Evolutionary conservation across 306 rosid species (phyloP), one percentile per base, ranked within the genome.

Genomic region (Vachellia pachyceras): DNA sequence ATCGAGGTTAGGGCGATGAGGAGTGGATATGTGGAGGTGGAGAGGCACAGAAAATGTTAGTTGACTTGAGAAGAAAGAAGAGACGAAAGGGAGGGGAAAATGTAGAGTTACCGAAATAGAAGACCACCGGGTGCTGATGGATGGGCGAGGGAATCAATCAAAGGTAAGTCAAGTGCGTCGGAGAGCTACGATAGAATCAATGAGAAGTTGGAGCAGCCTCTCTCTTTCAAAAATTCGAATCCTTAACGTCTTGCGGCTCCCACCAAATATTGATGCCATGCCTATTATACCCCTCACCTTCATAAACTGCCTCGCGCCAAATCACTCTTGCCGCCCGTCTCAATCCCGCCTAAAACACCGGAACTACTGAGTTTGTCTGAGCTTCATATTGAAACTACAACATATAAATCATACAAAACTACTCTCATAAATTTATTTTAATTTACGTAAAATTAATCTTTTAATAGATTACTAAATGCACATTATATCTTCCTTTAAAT

Each of bases 141-240:
- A 20, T 5, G 55, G 14, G n/a, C n/a, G n/a, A n/a, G n/a, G 20
- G 55, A 20, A 20, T 69, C 45, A 42, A 23, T 3, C 0, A 29
- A 2, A 45, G 14, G 35, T 71, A 15, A 49, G n/a, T 49, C 55
- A 49, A 15, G 9, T 5, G n/a, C 55, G 6, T 15, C 20, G 55
- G 55, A 49, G 7, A 49, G 20, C 55, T 49, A 7, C n/a, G 54
- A 0, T 13, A 47, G 54, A 49, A 17, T 7, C 55, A 20, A 49
- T 15, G 20, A 54, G 11, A 18, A 54, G 6, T 10, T 18, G 60
- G 7, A 54, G 8, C 33, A 3, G 5, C 13, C 15, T 1, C 20
- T 20, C 37, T 25, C 12, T 49, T 78, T 78, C 20, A 70, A 78
- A 78, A n/a, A 52, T 78, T 78, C 61, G 82, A 78, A 78, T 50